These are phyloP conservation scores for Microcera coccophila DNA, from an alignment of 2,329 filamentous ascomycete genomes.

Conservation along the genomic window DNA sequence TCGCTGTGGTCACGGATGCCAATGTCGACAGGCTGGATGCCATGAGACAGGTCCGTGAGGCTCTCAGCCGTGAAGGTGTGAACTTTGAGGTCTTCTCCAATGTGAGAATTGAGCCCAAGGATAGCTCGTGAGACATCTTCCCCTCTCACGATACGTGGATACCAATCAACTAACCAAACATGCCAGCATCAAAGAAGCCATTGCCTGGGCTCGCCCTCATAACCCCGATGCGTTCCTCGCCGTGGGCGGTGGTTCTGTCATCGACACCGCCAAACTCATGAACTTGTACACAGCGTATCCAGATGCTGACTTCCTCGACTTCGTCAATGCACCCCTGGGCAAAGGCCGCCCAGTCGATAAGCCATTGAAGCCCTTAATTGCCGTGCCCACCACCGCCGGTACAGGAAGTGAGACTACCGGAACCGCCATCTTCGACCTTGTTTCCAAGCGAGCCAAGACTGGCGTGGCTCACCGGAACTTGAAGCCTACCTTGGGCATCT, in stretches of 20 bases:
- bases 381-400: slow-evolving; percentile 78
- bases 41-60: slow-evolving; percentile 85
- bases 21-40: slow-evolving; percentile 79
- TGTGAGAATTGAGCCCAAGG: slow-evolving; percentile 86
- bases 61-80: slow-evolving; percentile 72
- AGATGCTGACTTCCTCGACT: slow-evolving; percentile 91
- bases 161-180: slow-evolving; percentile 4
- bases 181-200: slow-evolving; percentile 76
- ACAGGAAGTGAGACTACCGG: slow-evolving; percentile 94
- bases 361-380: slow-evolving; percentile 70
- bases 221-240: slow-evolving; percentile 85
- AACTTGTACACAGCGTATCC: slow-evolving; percentile 91
- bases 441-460: slow-evolving; percentile 86
- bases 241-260: slow-evolving; percentile 85
- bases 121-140: slow-evolving; percentile 64
- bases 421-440: slow-evolving; percentile 95
- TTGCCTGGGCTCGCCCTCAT: slow-evolving; percentile 78
- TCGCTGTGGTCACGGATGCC: slow-evolving; percentile 86
- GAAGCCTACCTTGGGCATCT: slow-evolving; percentile 90
- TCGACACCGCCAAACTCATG: slow-evolving; percentile 98
- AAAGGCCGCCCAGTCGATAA: slow-evolving; percentile 74
- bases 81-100: slow-evolving; percentile 77
- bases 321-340: slow-evolving; percentile 92
- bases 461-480: slow-evolving; percentile 93
- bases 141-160: background rate